A percentile compares a stretch with the other conserved stretches of the same genome.
Evolutionary conservation across 768 basidiomycete species (phyloP).

Genomic region (Candolleomyces eurysporus): DNA sequence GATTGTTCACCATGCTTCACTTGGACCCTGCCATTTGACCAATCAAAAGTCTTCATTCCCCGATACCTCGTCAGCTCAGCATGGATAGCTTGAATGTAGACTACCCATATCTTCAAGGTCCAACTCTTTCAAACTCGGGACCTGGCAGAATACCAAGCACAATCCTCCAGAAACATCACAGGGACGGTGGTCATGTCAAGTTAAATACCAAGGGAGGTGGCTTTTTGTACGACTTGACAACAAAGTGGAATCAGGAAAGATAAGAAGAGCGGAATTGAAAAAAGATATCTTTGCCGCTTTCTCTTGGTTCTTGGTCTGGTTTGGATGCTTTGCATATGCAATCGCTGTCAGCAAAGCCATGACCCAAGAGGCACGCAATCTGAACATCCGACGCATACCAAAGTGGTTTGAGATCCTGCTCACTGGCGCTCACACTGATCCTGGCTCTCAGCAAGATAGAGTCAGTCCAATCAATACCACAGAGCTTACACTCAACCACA

Average conservation of each 20-base stretch:
- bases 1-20: too few relatives aligned
- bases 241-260: not conserved
- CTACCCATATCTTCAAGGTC: not conserved
- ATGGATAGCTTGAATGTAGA: too few relatives aligned
- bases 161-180: too few relatives aligned
- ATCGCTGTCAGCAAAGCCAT: conserved; percentile 2
- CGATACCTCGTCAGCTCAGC: not conserved
- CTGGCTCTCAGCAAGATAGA: not conserved
- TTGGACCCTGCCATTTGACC: too few relatives aligned
- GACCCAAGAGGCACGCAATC: not conserved
- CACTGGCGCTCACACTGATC: not conserved
- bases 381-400: not conserved
- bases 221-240: not conserved
- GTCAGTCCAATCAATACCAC: not conserved
- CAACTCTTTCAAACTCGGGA: too few relatives aligned
- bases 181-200: too few relatives aligned
- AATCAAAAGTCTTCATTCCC: too few relatives aligned
- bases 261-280: not conserved
- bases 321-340: not conserved
- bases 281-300: not conserved
- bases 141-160: too few relatives aligned
- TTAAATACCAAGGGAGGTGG: too few relatives aligned
- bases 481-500: too few relatives aligned
- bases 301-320: not conserved
- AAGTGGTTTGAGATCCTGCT: not conserved